Evolutionary conservation across 768 basidiomycete genomes (phyloP).

Genomic region (Cyclocybe aegerita): DNA sequence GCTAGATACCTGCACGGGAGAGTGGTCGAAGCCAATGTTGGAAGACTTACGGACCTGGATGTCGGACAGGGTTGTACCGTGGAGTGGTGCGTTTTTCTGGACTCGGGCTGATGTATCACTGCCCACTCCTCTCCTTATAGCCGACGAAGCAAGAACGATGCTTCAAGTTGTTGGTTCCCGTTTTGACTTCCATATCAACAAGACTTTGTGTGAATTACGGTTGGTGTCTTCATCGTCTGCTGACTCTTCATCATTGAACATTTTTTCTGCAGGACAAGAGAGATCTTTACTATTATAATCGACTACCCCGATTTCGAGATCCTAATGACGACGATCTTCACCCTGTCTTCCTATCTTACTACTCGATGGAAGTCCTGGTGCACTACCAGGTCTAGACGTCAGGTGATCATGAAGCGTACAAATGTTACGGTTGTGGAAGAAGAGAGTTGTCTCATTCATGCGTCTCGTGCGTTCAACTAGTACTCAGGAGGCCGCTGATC

Average conservation of each 20-base stretch:
- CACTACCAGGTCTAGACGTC: too few species aligned
- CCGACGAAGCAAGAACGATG: slow-evolving; percentile 70
- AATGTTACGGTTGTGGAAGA: too few species aligned
- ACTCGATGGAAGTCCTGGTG: too few species aligned
- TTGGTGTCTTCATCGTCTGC: slow-evolving; percentile 26
- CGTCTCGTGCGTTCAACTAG: too few species aligned
- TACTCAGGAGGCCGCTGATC: too few species aligned
- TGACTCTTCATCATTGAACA: neutral
- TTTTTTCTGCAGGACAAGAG: slow-evolving; percentile 49
- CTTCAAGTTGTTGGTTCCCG: slow-evolving; percentile 76
- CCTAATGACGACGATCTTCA: too few species aligned
- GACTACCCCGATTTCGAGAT: slow-evolving; percentile 80
- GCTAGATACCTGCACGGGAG: slow-evolving; percentile 57
- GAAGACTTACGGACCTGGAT: slow-evolving; percentile 72
- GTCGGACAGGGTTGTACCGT: slow-evolving; percentile 73
- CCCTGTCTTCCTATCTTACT: too few species aligned
- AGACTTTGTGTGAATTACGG: slow-evolving; percentile 86
- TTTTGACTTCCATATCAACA: slow-evolving; percentile 93
- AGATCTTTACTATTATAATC: slow-evolving; percentile 96
- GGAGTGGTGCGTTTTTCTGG: slow-evolving; percentile 40
- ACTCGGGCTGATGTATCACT: slow-evolving; percentile 1
- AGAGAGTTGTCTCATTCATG: too few species aligned
- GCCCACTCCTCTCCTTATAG: slow-evolving; percentile 30
- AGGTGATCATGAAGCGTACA: too few species aligned
- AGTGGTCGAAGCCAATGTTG: slow-evolving; percentile 71